Evolutionary conservation across 2,329 filamentous ascomycete genomes (phyloP).

Genomic region (Aspergillus spinulosporus): DNA sequence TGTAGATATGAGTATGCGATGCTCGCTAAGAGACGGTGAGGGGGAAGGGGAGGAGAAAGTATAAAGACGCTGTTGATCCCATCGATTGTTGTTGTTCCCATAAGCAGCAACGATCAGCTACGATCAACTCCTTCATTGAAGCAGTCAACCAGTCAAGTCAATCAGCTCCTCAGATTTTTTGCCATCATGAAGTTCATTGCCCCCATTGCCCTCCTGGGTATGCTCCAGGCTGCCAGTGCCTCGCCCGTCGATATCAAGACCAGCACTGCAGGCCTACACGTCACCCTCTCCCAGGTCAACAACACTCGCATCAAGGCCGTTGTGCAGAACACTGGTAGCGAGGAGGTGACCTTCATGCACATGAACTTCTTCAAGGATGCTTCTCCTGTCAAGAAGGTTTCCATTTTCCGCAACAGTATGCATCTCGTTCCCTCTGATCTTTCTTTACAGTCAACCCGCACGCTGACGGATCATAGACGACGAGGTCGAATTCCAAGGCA

Average conservation of each 20-base stretch:
- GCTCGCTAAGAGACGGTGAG: background rate
- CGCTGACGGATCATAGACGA: constrained; percentile 21
- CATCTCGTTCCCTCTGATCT: background rate
- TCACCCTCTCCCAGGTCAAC: constrained; percentile 33
- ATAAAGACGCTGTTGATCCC: background rate
- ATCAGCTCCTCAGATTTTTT: background rate
- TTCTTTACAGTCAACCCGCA: background rate
- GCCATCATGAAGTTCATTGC: constrained; percentile 26
- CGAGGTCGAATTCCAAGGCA: constrained; percentile 35
- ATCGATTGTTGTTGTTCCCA: background rate
- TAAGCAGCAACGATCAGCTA: background rate
- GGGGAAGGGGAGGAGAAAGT: background rate
- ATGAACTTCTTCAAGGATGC: constrained; percentile 39
- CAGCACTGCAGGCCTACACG: constrained; percentile 28
- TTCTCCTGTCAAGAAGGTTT: constrained; percentile 39
- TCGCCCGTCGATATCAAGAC: constrained; percentile 18
- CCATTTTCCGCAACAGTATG: constrained; percentile 35
- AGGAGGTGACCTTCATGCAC: constrained; percentile 37
- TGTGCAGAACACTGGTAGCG: constrained; percentile 36
- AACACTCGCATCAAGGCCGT: constrained; percentile 39
- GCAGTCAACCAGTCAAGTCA: background rate
- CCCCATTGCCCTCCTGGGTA: constrained; percentile 25
- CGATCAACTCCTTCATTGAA: background rate
- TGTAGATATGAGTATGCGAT: background rate
- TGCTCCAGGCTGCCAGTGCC: constrained; percentile 23